Evolutionary conservation across 2,329 filamentous ascomycete species (phyloP).

Genomic region (Hysterium pulicare): DNA sequence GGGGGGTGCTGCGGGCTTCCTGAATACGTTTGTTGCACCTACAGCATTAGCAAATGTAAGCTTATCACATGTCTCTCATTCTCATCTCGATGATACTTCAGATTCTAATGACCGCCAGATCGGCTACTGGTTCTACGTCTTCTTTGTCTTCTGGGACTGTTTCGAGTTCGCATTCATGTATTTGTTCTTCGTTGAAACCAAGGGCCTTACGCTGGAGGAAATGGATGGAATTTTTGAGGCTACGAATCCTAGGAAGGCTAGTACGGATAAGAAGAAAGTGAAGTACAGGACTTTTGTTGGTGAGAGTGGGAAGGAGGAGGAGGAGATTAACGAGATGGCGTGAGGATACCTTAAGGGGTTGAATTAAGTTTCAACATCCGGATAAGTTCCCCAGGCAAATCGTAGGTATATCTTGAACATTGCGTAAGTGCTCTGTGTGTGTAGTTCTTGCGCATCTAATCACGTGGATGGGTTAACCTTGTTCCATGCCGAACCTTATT

Average conservation of each 20-base stretch:
- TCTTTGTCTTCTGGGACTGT: constrained; percentile 21
- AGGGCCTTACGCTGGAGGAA: constrained; percentile 21
- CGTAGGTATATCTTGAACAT: no score
- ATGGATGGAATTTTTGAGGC: constrained; percentile 23
- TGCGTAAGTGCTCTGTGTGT: no score
- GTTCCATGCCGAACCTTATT: no score
- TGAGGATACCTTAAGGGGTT: neutral
- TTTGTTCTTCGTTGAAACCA: constrained; percentile 25
- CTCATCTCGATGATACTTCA: neutral
- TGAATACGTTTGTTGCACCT: constrained; percentile 20
- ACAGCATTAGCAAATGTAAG: constrained; percentile 50
- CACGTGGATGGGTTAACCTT: no score
- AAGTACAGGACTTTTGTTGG: constrained; percentile 15
- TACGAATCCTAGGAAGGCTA: constrained; percentile 21
- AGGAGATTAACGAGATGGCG: constrained; percentile 19
- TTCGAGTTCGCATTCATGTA: constrained; percentile 23
- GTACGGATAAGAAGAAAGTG: constrained; percentile 17
- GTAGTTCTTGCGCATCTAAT: no score
- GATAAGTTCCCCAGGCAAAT: no score
- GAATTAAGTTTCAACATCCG: no score
- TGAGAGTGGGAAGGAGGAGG: constrained; percentile 26
- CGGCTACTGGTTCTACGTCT: constrained; percentile 24
- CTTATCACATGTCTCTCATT: neutral
- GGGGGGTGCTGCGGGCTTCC: constrained; percentile 16
- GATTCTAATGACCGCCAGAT: constrained; percentile 12